These are phyloP conservation scores for Barbarea vulgaris DNA, from an alignment of 345 rosid genomes.

Conservation along the genomic window DNA sequence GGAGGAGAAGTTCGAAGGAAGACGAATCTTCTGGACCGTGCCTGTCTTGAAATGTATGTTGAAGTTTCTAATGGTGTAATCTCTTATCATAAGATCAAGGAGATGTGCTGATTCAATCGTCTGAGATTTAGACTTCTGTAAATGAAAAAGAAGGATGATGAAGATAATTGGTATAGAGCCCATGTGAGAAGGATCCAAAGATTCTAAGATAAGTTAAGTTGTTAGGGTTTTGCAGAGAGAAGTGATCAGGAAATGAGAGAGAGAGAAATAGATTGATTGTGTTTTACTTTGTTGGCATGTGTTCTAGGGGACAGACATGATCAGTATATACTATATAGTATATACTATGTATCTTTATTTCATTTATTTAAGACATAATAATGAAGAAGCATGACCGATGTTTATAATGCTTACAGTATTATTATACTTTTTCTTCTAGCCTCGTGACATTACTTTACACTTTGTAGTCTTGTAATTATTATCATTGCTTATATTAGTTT, in stretches of 20 bases:
- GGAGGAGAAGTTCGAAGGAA: conserved; percentile 85
- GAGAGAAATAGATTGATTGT: conserved; percentile 32
- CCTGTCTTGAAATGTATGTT: conserved; percentile 62
- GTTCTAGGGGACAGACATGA: conserved; percentile 38
- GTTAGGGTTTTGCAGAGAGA: conserved; percentile 19
- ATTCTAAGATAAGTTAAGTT: neutral
- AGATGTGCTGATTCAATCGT: conserved; percentile 58
- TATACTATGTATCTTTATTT: conserved; percentile 29
- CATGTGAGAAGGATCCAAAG: conserved; percentile 37
- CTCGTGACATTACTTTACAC: conserved; percentile 38
- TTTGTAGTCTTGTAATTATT: conserved; percentile 34
- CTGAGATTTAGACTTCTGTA: conserved; percentile 46
- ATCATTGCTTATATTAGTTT: conserved; percentile 29
- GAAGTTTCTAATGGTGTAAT: conserved; percentile 76
- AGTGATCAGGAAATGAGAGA: conserved; percentile 15
- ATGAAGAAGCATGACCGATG: conserved; percentile 40
- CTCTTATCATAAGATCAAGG: conserved; percentile 82
- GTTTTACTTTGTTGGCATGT: conserved; percentile 42
- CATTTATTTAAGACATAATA: conserved; percentile 32
- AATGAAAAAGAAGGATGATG: conserved; percentile 28
- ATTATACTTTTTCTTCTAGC: conserved; percentile 20
- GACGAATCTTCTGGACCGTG: conserved; percentile 51
- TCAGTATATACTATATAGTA: conserved; percentile 35
- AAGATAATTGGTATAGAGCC: conserved; percentile 36
- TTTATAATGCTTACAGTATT: conserved; percentile 30